Percentiles rank a stretch among this genome's conserved stretches.
These are phyloP conservation scores for Phycomyces blakesleeanus DNA, from an alignment of 192 early-diverging fungal species.

Conservation along the genomic window DNA sequence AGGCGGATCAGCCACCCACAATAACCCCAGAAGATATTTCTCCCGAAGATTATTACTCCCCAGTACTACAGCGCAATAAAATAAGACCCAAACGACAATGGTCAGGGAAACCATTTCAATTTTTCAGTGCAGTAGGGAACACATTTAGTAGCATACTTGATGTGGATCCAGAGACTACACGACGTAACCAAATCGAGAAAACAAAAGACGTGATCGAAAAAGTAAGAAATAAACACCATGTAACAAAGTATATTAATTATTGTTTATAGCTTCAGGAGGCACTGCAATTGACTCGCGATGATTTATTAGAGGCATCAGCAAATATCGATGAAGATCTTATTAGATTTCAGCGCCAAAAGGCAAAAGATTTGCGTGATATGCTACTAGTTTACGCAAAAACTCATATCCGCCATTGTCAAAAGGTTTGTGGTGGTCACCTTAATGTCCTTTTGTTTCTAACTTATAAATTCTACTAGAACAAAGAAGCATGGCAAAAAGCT, in stretches of 20 bases:
- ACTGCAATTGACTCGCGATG: slow-evolving; percentile 58
- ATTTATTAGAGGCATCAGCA: slow-evolving; percentile 68
- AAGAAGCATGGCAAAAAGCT: slow-evolving; percentile 1
- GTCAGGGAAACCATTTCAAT: slow-evolving; percentile 30
- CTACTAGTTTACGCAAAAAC: slow-evolving; percentile 65
- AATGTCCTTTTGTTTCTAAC: no score
- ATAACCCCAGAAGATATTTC: background rate
- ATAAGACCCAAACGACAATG: slow-evolving; percentile 21
- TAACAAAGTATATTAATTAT: background rate
- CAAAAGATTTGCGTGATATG: slow-evolving; percentile 74
- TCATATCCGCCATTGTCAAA: slow-evolving; percentile 64
- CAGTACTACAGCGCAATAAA: slow-evolving; percentile 26
- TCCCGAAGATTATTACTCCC: slow-evolving; percentile 3
- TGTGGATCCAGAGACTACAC: slow-evolving; percentile 84
- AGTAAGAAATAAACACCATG: slow-evolving; percentile 17
- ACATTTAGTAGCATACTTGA: slow-evolving; percentile 90
- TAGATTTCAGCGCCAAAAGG: slow-evolving; percentile 88
- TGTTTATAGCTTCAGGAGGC: slow-evolving; percentile 64
- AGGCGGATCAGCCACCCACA: background rate
- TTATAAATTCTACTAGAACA: background rate
- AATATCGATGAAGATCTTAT: slow-evolving; percentile 83
- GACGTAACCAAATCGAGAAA: slow-evolving; percentile 82
- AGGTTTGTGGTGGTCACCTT: slow-evolving; percentile 28
- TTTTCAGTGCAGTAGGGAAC: slow-evolving; percentile 50
- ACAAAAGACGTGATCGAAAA: slow-evolving; percentile 73